phyloP scores from a whole-genome alignment of 768 basidiomycete genomes.

The Podaxis sp. region DNA sequence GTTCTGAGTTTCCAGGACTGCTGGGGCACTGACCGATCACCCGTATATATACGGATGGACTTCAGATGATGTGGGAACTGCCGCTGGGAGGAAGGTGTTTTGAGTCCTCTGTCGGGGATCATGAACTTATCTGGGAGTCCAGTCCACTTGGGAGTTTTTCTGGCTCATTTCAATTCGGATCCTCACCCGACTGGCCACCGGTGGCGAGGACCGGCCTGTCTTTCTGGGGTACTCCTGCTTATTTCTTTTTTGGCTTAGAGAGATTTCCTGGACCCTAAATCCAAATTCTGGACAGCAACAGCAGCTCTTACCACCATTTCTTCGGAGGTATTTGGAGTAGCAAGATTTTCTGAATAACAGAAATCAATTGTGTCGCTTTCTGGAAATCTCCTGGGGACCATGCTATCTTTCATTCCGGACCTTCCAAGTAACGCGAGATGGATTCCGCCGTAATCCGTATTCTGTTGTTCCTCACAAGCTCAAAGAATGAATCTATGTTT shows the following conservation, averaged over 20 bases:
- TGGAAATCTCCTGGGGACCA: neutral
- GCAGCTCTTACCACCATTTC: neutral
- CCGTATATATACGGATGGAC: neutral
- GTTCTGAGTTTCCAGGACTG: neutral
- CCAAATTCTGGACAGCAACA: neutral
- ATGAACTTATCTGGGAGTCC: neutral
- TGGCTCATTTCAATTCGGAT: neutral
- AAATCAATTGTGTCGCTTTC: neutral
- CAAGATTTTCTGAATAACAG: neutral
- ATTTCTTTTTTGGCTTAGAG: neutral
- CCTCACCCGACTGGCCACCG: neutral
- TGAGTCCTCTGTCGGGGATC: neutral
- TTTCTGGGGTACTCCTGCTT: neutral
- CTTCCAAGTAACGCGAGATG: neutral
- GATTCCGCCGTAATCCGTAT: neutral
- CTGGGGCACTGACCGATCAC: no score
- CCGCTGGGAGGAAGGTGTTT: neutral
- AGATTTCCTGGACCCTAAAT: neutral
- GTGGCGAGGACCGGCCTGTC: neutral
- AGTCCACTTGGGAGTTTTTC: neutral
- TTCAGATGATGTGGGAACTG: conserved; percentile 1
- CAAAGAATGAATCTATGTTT: neutral
- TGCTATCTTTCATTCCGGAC: neutral
- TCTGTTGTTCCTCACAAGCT: neutral
- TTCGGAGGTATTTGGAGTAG: neutral